phyloP scores from a whole-genome alignment of 768 basidiomycete genomes.

The Dentipellis sp. region DNA sequence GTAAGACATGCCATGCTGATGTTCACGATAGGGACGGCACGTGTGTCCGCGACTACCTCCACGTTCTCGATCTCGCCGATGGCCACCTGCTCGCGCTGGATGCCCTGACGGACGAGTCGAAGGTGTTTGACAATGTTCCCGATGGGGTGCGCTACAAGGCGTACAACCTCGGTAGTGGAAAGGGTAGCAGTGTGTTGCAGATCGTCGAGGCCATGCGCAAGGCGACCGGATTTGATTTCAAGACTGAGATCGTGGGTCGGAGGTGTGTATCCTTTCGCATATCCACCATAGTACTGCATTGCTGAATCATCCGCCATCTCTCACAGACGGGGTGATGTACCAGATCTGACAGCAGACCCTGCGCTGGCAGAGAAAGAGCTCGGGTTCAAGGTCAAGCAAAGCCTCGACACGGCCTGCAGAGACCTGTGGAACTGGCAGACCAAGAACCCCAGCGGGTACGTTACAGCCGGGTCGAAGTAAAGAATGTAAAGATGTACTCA shows the following conservation, averaged over 20 bases:
- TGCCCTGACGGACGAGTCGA: conserved; percentile 56
- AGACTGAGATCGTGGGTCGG: conserved; percentile 83
- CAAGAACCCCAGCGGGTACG: conserved; percentile 80
- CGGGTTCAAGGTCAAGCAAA: conserved; percentile 76
- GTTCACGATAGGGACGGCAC: conserved; percentile 68
- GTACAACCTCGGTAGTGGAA: conserved; percentile 94
- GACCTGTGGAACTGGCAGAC: conserved; percentile 99
- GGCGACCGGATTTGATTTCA: conserved; percentile 81
- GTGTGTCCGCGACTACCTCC: conserved; percentile 93
- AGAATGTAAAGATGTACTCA: no score
- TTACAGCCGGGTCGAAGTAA: conserved; percentile 1
- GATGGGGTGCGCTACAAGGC: conserved; percentile 69
- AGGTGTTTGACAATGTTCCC: conserved; percentile 47
- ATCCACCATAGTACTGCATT: background rate
- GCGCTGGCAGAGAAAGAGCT: conserved; percentile 86
- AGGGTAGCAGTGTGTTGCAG: conserved; percentile 86
- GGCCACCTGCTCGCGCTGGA: conserved; percentile 91
- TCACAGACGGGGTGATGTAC: conserved; percentile 85
- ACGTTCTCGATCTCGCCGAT: conserved; percentile 88
- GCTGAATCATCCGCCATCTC: background rate
- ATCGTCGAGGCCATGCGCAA: conserved; percentile 93
- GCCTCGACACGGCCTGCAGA: conserved; percentile 87
- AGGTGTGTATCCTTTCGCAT: conserved; percentile 43
- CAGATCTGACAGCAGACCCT: conserved; percentile 93
- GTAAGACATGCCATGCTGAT: background rate